A percentile compares a stretch with the other conserved stretches of the same genome.
These are phyloP conservation scores for Rosa persica DNA, from an alignment of 306 rosid genomes.

Conservation along the genomic window DNA sequence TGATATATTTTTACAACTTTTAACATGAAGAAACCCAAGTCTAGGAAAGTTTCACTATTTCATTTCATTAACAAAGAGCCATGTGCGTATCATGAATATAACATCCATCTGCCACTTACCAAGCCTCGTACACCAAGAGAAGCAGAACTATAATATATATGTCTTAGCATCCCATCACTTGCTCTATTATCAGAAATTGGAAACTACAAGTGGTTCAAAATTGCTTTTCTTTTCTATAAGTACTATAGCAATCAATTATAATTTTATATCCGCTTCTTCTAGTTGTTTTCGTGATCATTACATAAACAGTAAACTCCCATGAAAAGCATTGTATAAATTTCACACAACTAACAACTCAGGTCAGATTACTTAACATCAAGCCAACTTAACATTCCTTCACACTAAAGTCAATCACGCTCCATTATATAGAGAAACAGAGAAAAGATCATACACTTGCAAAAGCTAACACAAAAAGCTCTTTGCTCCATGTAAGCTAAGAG, in stretches of 20 bases:
- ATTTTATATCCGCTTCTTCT: not conserved
- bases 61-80: not conserved
- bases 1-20: not conserved
- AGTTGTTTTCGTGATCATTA: not conserved
- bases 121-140: not conserved
- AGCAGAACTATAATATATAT: not conserved
- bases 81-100: not conserved
- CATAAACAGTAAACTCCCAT: not conserved
- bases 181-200: not conserved
- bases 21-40: not conserved
- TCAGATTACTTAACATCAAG: not conserved
- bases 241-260: not conserved
- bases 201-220: not conserved
- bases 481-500: not conserved
- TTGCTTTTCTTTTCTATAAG: not conserved
- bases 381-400: slow-evolving; percentile 2
- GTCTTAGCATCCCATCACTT: not conserved
- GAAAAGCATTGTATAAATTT: not conserved
- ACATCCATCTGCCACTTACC: not conserved
- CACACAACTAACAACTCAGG: not conserved
- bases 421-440: not conserved
- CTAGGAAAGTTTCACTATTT: not conserved
- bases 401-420: not conserved
- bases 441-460: not conserved
- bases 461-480: not conserved